Conservation (phyloP, 495 filamentous ascomycete genomes). For the Annulohypoxylon nitens region DNA sequence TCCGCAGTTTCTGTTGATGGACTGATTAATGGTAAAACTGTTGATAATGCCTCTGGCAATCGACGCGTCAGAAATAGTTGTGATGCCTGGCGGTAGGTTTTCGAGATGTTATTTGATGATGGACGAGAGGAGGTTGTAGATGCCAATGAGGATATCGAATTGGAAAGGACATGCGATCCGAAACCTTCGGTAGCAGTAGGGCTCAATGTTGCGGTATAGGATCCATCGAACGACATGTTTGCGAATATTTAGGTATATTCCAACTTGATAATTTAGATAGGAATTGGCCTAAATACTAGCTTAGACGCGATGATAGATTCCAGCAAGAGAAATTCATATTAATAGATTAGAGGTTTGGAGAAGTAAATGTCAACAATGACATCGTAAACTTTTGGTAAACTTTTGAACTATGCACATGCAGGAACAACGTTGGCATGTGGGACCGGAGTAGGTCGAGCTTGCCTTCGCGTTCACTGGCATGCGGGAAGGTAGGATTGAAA, state of each 20-base stretch:
- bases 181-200: constrained; percentile 49
- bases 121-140: constrained; percentile 66
- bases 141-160: constrained; percentile 62
- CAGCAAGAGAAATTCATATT: constrained; percentile 28
- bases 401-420: constrained; percentile 35
- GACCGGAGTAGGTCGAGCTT: constrained; percentile 36
- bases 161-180: constrained; percentile 57
- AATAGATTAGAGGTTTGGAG: constrained; percentile 13
- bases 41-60: constrained; percentile 86
- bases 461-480: constrained; percentile 36
- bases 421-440: constrained; percentile 47
- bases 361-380: constrained; percentile 29
- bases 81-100: constrained; percentile 89
- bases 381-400: constrained; percentile 13
- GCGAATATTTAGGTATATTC: constrained; percentile 23
- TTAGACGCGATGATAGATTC: constrained; percentile 29
- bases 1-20: constrained; percentile 55
- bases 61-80: constrained; percentile 93
- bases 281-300: constrained; percentile 32
- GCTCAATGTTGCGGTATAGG: constrained; percentile 55
- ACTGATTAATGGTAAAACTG: constrained; percentile 81
- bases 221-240: constrained; percentile 58
- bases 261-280: constrained; percentile 21
- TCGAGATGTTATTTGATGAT: constrained; percentile 74
- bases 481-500: constrained; percentile 40